Evolutionary conservation across 768 basidiomycete species (phyloP).

Genomic region (Cubamyces sp.): DNA sequence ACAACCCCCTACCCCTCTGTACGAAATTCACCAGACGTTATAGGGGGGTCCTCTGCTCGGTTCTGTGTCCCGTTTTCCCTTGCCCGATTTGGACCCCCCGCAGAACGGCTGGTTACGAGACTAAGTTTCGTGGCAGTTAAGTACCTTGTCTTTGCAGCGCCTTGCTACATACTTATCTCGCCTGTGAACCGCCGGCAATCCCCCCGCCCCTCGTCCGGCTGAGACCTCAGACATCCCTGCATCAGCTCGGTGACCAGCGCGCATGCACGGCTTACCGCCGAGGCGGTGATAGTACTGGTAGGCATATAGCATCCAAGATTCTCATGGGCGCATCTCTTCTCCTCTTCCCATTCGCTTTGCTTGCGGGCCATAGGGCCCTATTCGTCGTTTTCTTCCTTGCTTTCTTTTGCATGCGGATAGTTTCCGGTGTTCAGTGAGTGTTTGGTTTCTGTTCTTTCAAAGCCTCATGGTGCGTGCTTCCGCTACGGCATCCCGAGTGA

Average conservation of each 20-base stretch:
- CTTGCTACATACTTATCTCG: background rate
- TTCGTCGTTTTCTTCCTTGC: background rate
- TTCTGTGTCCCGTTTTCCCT: too few species aligned
- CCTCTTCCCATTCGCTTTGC: conserved; percentile 4
- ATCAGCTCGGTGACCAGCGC: background rate
- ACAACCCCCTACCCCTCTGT: too few species aligned
- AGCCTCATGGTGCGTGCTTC: conserved; percentile 9
- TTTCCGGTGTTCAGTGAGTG: background rate
- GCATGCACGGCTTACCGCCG: conserved; percentile 1
- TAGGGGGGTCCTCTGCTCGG: too few species aligned
- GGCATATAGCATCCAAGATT: conserved; percentile 4
- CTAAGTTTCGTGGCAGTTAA: too few species aligned
- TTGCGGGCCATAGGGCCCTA: background rate
- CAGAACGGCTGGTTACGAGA: too few species aligned
- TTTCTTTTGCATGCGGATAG: background rate
- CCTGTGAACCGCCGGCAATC: background rate
- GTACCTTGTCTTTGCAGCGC: too few species aligned
- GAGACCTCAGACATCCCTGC: conserved; percentile 1
- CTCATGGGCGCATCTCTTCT: conserved; percentile 3
- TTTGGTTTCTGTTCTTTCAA: background rate
- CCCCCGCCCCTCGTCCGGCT: background rate
- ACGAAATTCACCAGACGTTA: too few species aligned
- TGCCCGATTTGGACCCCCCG: too few species aligned
- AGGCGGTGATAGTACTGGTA: conserved; percentile 13
- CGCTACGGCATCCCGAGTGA: background rate